phyloP scores from a whole-genome alignment of 1,284 basidiomycete genomes.

The Vanrija sp. region DNA sequence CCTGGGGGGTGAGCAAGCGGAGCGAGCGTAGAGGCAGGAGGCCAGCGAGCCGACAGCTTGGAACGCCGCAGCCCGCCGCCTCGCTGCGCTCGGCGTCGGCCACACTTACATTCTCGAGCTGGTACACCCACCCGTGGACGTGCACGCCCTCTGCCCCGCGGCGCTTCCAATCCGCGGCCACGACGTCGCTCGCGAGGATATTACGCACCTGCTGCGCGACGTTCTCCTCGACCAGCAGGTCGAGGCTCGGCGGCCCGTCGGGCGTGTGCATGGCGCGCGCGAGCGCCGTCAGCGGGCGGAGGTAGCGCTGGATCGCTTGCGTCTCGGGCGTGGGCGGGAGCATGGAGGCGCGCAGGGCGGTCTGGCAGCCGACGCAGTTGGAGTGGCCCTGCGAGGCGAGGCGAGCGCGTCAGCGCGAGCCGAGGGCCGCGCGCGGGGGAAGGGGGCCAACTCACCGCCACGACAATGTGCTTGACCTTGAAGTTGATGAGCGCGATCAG shows the following conservation, averaged over 20 bases:
- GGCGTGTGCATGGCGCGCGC: constrained; percentile 32
- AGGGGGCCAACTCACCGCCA: constrained; percentile 27
- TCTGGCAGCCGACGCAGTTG: constrained; percentile 46
- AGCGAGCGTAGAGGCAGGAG: no score
- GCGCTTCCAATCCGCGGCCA: constrained; percentile 40
- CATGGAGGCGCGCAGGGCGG: constrained; percentile 39
- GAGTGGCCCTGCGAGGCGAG: constrained; percentile 42
- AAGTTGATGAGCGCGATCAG: constrained; percentile 46
- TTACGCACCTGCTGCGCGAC: constrained; percentile 44
- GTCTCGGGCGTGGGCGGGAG: constrained; percentile 34
- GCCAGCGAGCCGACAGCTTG: no score
- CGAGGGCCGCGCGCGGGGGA: not conserved
- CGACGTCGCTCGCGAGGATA: constrained; percentile 34
- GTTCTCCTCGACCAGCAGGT: constrained; percentile 42
- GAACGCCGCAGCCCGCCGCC: no score
- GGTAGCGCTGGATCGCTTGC: constrained; percentile 39
- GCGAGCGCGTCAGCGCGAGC: not conserved
- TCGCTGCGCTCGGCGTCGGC: no score
- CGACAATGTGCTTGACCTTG: constrained; percentile 47
- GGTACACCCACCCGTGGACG: constrained; percentile 47
- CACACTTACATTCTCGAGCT: constrained; percentile 43
- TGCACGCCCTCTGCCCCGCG: constrained; percentile 38
- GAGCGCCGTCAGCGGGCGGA: constrained; percentile 37
- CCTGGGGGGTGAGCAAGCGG: constrained; percentile 18
- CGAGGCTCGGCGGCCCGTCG: constrained; percentile 38